These are phyloP conservation scores for Fistulinella cinereoalba DNA, from an alignment of 1,284 basidiomycete genomes.

Conservation along the genomic window DNA sequence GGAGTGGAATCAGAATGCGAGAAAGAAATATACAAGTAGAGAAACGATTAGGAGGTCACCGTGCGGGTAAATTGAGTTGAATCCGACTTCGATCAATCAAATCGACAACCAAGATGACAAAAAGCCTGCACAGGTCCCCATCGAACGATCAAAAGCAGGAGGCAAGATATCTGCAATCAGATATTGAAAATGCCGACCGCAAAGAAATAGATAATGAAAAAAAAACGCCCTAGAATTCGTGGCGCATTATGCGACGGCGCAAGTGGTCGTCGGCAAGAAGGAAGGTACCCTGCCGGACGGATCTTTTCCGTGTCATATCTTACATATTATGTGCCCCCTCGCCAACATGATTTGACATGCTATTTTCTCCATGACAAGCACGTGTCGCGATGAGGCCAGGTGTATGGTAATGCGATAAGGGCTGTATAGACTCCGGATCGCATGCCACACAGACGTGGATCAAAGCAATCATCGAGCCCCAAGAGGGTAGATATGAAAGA, in stretches of 20 bases:
- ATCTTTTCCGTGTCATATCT: constrained; percentile 25
- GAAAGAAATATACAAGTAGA: too few species aligned
- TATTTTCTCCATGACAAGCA: neutral
- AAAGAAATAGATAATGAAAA: too few species aligned
- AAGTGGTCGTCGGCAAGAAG: constrained; percentile 2
- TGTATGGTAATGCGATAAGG: neutral
- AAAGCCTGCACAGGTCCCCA: too few species aligned
- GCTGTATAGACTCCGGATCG: neutral
- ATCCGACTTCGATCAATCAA: too few species aligned
- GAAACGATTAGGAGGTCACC: too few species aligned
- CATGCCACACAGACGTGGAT: neutral
- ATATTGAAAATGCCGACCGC: neutral
- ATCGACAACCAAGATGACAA: too few species aligned
- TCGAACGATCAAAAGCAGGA: neutral
- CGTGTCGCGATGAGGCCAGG: neutral
- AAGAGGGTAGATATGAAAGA: neutral
- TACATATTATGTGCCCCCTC: neutral
- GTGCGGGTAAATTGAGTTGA: too few species aligned
- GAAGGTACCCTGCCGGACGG: constrained; percentile 17
- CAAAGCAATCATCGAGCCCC: too few species aligned
- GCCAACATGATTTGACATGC: neutral
- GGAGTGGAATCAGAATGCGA: too few species aligned
- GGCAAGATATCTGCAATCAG: neutral
- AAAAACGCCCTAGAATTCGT: neutral
- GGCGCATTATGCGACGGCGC: neutral